Percentiles rank a stretch among this genome's conserved stretches.
Conservation (phyloP, 257 asterid species). For the Lycium ferocissimum region DNA sequence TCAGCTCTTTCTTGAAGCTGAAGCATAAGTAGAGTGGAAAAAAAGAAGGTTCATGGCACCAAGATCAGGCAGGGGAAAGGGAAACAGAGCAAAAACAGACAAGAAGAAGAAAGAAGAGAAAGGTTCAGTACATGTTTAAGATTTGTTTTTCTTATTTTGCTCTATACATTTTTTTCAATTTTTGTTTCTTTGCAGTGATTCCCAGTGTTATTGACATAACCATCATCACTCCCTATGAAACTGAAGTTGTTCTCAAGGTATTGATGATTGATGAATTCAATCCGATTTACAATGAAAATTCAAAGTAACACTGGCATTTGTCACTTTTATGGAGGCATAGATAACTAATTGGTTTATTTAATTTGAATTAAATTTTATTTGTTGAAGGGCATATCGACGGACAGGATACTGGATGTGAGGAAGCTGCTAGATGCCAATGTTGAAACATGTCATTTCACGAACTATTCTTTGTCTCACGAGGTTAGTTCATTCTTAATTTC, state of each 20-base stretch:
- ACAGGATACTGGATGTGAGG: conserved; percentile 89
- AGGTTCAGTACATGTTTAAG: conserved; percentile 44
- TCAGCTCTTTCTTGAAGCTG: not conserved
- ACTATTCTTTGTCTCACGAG: conserved; percentile 47
- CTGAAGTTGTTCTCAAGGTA: conserved; percentile 90
- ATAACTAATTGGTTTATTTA: not conserved
- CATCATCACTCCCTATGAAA: conserved; percentile 82
- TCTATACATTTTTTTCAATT: not conserved
- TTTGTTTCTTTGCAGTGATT: conserved; percentile 57
- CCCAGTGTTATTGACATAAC: conserved; percentile 80
- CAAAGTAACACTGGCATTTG: not conserved
- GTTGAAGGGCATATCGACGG: conserved; percentile 92
- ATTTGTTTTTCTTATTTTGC: not conserved
- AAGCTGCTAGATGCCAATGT: conserved; percentile 77
- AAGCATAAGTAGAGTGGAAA: not conserved
- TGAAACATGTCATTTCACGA: conserved; percentile 90
- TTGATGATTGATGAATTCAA: conserved; percentile 1
- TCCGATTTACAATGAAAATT: not conserved
- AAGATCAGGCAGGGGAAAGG: conserved; percentile 85
- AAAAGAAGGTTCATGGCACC: conserved; percentile 67
- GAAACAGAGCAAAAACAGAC: conserved; percentile 72
- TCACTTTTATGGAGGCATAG: not conserved
- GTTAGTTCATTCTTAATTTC: conserved; percentile 41
- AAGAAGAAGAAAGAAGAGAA: conserved; percentile 98
- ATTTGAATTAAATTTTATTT: not conserved